Evolutionary conservation across 352 stramenopile species (phyloP), one percentile per base, ranked within the genome.

Genomic region (Blastocystis sp.): DNA sequence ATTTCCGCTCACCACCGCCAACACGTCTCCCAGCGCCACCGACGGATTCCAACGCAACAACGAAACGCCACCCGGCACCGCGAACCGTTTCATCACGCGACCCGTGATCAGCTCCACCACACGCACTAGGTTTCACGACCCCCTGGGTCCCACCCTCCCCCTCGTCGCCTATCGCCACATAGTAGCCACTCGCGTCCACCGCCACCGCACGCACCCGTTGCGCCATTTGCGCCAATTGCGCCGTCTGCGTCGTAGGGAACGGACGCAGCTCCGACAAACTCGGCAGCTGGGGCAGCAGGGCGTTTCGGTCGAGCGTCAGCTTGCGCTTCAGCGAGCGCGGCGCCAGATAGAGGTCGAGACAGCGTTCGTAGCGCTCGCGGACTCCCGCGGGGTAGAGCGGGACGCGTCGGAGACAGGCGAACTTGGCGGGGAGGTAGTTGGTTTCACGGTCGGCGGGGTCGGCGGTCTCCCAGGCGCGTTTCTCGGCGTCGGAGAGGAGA

Each of bases 291-390:
- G 97, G 97, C 51, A 98, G 91, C 40, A 97, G 90, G 71, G 91
- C 94, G 75, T 97, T 93, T 0, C 96, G 96, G 89, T 99, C 95
- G 87, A 99, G 98, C 21, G 97, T 98, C 79, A 99, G 90, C 69
- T 96, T 94, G 67, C 93, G 91, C 90, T 98, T 95, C 87, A 94
- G 90, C 24, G 89, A 88, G 86, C 97, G 93, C 48, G 97, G 96
- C 72, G 93, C 97, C 36, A 99, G 88, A 90, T 99, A 99, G 46
- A 99, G 90, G 91, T 99, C 97, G 24, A 99, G 90, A 88, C 97
- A 99, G 11, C 97, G 92, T 88, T 99, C 96, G 88, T 99, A 99
- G n/a, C 95, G 91, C 90, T 99, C 97, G 85, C 94, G 94, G 36
- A 98, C 93, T 57, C 97, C 95, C 87, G 97, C 93, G 32, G 92